These are phyloP conservation scores for Tulasnella sp. DNA, from an alignment of 768 basidiomycete species.

Conservation along the genomic window DNA sequence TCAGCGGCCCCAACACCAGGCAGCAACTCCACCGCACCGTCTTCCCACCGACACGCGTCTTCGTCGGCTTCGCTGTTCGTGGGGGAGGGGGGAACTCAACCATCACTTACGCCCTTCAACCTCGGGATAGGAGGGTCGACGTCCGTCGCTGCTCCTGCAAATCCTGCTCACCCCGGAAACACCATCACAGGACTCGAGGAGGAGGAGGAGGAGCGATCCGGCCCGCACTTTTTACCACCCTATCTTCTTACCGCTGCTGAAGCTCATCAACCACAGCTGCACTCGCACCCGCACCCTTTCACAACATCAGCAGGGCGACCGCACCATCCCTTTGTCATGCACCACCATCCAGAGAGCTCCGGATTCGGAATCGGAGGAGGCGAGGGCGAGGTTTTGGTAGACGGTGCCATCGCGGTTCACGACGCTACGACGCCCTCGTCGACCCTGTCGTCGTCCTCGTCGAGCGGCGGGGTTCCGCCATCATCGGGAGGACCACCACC, in stretches of 20 bases:
- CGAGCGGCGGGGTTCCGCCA: neutral
- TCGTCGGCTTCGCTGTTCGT: neutral
- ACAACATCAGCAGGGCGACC: neutral
- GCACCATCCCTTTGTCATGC: too few relatives aligned
- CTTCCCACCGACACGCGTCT: neutral
- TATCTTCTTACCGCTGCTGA: too few relatives aligned
- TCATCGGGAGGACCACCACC: neutral
- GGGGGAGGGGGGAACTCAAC: neutral
- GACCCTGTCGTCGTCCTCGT: neutral
- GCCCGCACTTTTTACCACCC: too few relatives aligned
- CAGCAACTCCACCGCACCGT: neutral
- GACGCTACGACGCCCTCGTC: neutral
- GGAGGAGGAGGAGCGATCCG: neutral
- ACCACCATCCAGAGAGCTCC: too few relatives aligned
- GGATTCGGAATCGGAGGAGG: too few relatives aligned
- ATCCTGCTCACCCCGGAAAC: neutral
- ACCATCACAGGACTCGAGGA: neutral
- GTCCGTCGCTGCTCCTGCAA: neutral
- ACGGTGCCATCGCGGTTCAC: neutral
- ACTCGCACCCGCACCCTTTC: neutral
- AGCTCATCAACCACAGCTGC: too few relatives aligned
- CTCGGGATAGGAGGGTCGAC: conserved; percentile 6
- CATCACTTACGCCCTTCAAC: conserved; percentile 1
- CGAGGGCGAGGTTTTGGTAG: too few relatives aligned
- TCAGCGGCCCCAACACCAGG: conserved; percentile 14